These are phyloP conservation scores for Xylariales sp. DNA, from an alignment of 2,329 filamentous ascomycete genomes.

Conservation along the genomic window DNA sequence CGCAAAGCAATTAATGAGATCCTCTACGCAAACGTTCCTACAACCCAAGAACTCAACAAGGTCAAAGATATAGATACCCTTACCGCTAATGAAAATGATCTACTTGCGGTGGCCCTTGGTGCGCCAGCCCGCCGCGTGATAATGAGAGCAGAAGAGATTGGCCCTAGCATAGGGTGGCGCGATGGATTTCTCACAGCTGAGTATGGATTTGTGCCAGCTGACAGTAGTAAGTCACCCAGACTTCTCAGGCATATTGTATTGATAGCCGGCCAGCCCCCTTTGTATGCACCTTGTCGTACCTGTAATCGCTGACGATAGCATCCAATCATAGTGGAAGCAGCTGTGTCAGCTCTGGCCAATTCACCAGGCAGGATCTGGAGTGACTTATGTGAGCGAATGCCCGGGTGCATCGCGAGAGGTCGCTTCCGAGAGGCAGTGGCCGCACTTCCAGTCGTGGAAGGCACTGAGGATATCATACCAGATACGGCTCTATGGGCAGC, in stretches of 20 bases:
- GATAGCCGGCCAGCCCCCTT: too few species aligned
- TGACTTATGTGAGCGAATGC: conserved; percentile 49
- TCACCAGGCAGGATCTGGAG: conserved; percentile 51
- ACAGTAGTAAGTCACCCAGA: too few species aligned
- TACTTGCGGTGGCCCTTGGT: conserved; percentile 47
- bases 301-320: too few species aligned
- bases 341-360: conserved; percentile 38
- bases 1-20: conserved; percentile 43
- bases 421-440: conserved; percentile 46
- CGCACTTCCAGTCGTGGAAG: conserved; percentile 42
- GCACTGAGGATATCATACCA: conserved; percentile 44
- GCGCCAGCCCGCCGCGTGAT: conserved; percentile 51
- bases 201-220: conserved; percentile 46
- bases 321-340: conserved; percentile 42
- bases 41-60: conserved; percentile 30
- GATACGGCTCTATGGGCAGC: conserved; percentile 50
- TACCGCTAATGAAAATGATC: conserved; percentile 40
- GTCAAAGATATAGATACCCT: conserved; percentile 44
- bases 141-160: conserved; percentile 47
- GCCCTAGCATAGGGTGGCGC: conserved; percentile 44
- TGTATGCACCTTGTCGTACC: too few species aligned
- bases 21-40: conserved; percentile 39
- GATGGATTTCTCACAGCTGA: conserved; percentile 48
- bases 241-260: too few species aligned
- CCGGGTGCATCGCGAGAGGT: conserved; percentile 44